These are phyloP conservation scores for Globisporangium yorkense DNA, from an alignment of 352 stramenopile genomes.

Conservation along the genomic window DNA sequence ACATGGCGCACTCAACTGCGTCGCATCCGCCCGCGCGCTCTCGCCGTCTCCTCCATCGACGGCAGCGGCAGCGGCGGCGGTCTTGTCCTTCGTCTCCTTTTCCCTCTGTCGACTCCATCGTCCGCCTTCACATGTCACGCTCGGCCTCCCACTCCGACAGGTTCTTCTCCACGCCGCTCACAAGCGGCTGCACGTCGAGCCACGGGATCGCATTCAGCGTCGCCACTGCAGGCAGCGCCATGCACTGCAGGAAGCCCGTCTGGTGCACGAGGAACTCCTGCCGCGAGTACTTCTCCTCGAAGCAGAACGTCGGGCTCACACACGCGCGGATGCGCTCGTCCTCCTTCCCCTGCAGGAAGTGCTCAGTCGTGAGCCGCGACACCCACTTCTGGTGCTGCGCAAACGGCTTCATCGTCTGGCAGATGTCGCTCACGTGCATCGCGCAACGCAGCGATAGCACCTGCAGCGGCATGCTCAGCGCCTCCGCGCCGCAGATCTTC, in stretches of 20 bases:
- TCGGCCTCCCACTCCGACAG: conserved; percentile 35
- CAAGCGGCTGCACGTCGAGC: conserved; percentile 44
- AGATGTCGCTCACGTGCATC: conserved; percentile 83
- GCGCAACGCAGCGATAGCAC: conserved; percentile 46
- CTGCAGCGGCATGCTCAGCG: conserved; percentile 45
- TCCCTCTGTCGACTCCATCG: neutral
- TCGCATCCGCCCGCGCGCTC: neutral
- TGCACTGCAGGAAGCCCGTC: conserved; percentile 51
- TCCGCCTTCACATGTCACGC: conserved; percentile 2
- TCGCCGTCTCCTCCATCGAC: neutral
- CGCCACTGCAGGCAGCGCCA: conserved; percentile 49
- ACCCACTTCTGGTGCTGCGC: conserved; percentile 73
- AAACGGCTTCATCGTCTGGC: conserved; percentile 82
- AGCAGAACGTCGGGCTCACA: conserved; percentile 48
- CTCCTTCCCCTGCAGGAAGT: conserved; percentile 63
- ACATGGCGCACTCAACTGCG: conserved; percentile 5
- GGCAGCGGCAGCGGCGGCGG: too few species aligned
- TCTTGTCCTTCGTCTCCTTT: neutral
- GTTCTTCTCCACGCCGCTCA: conserved; percentile 55
- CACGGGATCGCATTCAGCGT: conserved; percentile 59
- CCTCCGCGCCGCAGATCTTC: conserved; percentile 8
- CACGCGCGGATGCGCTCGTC: conserved; percentile 32
- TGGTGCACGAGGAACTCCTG: conserved; percentile 47
- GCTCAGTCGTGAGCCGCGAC: conserved; percentile 59
- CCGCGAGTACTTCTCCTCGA: conserved; percentile 42